phyloP scores from a whole-genome alignment of 2,329 filamentous ascomycete species.

The Aspergillus ochraceus region DNA sequence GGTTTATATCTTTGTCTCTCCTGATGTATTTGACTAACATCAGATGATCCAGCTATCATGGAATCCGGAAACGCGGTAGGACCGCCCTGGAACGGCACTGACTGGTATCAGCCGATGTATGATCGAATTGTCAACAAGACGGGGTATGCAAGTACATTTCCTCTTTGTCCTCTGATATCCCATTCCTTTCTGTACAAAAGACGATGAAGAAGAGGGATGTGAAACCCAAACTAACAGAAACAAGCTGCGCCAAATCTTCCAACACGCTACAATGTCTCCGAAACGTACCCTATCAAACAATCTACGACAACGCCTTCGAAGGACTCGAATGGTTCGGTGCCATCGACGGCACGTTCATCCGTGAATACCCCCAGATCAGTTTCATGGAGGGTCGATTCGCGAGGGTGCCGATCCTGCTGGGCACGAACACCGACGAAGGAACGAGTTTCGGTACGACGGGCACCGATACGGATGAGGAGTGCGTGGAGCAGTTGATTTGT shows the following conservation, averaged over 20 bases:
- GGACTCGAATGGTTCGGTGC: slow-evolving; percentile 40
- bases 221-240: neutral
- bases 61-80: slow-evolving; percentile 33
- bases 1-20: too few relatives aligned
- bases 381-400: slow-evolving; percentile 60
- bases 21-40: too few relatives aligned
- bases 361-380: slow-evolving; percentile 54
- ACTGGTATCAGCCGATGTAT: slow-evolving; percentile 36
- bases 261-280: slow-evolving; percentile 33
- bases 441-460: slow-evolving; percentile 54
- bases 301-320: slow-evolving; percentile 27
- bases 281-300: slow-evolving; percentile 23
- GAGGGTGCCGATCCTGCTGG: slow-evolving; percentile 62
- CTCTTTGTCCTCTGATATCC: neutral
- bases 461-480: slow-evolving; percentile 56
- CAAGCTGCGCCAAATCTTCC: slow-evolving; percentile 25
- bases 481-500: slow-evolving; percentile 39
- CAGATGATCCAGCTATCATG: slow-evolving; percentile 27
- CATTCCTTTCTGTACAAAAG: too few relatives aligned
- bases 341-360: slow-evolving; percentile 59
- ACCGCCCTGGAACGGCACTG: slow-evolving; percentile 33
- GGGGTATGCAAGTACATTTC: slow-evolving; percentile 14
- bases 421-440: slow-evolving; percentile 67
- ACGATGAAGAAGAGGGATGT: too few relatives aligned
- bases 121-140: slow-evolving; percentile 28